Evolutionary conservation across 352 stramenopile species (phyloP).

Genomic region (Thalassiosira oceanica): DNA sequence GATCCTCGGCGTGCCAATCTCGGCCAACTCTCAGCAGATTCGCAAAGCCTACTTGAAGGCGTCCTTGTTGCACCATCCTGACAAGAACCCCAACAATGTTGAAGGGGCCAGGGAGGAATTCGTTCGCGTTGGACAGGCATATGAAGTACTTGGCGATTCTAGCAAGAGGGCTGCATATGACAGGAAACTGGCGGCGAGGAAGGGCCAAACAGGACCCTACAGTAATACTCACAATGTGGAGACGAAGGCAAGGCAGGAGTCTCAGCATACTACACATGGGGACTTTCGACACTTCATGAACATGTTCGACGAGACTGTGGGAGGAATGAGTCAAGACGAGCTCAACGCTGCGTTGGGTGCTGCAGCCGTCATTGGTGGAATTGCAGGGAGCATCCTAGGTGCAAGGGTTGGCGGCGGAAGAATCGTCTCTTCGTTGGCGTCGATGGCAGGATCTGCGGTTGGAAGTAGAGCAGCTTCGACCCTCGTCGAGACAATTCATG

Average conservation of each 20-base stretch:
- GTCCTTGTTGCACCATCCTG: constrained; percentile 67
- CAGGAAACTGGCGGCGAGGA: constrained; percentile 39
- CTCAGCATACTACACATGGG: not conserved
- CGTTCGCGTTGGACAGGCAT: constrained; percentile 57
- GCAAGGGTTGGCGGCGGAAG: constrained; percentile 15
- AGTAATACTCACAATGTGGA: too few species aligned
- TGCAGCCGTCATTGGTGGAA: constrained; percentile 48
- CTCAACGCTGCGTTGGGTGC: constrained; percentile 56
- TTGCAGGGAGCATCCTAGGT: constrained; percentile 58
- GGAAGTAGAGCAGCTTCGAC: constrained; percentile 47
- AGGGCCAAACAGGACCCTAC: not conserved
- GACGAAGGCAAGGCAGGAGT: too few species aligned
- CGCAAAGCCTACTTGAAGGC: constrained; percentile 85
- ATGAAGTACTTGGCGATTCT: constrained; percentile 56
- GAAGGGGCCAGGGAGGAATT: constrained; percentile 63
- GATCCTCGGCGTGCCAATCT: constrained; percentile 87
- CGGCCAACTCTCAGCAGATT: constrained; percentile 86
- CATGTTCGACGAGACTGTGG: constrained; percentile 66
- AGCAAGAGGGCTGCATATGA: constrained; percentile 54
- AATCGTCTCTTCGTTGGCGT: constrained; percentile 41
- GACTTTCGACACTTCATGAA: constrained; percentile 60
- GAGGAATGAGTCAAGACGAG: constrained; percentile 63
- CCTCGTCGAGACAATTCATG: constrained; percentile 52
- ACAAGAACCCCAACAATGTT: constrained; percentile 86
- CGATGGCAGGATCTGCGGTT: constrained; percentile 53